A percentile compares a stretch with the other conserved stretches of the same genome.
Evolutionary conservation across 345 rosid genomes (phyloP).

Genomic region (Carallia brachiata): DNA sequence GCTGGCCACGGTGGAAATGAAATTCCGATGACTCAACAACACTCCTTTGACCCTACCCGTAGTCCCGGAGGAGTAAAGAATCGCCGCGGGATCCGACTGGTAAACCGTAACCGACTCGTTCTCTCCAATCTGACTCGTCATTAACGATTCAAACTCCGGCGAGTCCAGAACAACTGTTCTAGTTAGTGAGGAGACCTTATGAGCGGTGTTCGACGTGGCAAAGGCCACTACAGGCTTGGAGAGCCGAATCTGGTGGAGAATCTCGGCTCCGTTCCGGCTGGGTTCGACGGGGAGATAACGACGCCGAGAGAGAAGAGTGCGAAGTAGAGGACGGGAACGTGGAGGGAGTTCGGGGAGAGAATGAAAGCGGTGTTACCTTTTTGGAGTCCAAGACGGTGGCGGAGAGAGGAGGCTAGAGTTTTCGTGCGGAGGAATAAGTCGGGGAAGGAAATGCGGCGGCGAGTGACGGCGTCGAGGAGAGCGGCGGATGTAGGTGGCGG

Average conservation of each 20-base stretch:
- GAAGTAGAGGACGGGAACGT: slow-evolving; percentile 49
- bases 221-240: slow-evolving; percentile 55
- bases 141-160: slow-evolving; percentile 42
- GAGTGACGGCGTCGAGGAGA: slow-evolving; percentile 38
- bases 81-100: slow-evolving; percentile 54
- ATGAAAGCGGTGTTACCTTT: slow-evolving; percentile 47
- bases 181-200: slow-evolving; percentile 35
- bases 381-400: slow-evolving; percentile 28
- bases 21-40: slow-evolving; percentile 47
- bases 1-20: slow-evolving; percentile 25
- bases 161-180: slow-evolving; percentile 42
- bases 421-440: slow-evolving; percentile 36
- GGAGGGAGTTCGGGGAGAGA: slow-evolving; percentile 42
- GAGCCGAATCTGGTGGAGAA: slow-evolving; percentile 37
- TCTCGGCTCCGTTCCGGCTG: slow-evolving; percentile 42
- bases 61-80: slow-evolving; percentile 67
- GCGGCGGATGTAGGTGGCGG: slow-evolving; percentile 36
- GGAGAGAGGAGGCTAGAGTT: slow-evolving; percentile 36
- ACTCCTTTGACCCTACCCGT: slow-evolving; percentile 56
- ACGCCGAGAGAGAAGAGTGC: slow-evolving; percentile 59
- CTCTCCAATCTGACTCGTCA: slow-evolving; percentile 11
- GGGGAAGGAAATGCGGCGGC: slow-evolving; percentile 35
- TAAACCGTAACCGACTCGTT: slow-evolving; percentile 12
- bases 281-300: slow-evolving; percentile 47
- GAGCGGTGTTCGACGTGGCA: slow-evolving; percentile 32